Base-by-base conservation (phyloP, 2,329 filamentous ascomycete species). In the Trichoderma koningiopsis region DNA sequence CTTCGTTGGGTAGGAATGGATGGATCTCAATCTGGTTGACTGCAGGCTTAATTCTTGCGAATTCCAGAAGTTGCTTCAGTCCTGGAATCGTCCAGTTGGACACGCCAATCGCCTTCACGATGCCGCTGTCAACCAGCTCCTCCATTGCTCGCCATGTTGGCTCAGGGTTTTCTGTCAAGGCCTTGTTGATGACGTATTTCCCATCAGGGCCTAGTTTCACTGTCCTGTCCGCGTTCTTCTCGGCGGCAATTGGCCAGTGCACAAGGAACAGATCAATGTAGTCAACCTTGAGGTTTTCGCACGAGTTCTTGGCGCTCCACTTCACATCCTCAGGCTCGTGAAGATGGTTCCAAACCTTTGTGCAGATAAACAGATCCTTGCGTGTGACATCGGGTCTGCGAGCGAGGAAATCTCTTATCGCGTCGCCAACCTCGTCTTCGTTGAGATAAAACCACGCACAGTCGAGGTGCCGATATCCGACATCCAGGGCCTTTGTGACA, bases 1-100 rank as follows among this genome's bases (percentile, higher is more conserved):
- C 93, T 62, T 90, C 90, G n/a, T 90, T 93, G 2, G 92, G 91
- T 84, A 92, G 90, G 83, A 91, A 91, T 43, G 92, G 92, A 82
- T 94, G 92, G 27, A 94, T 85, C 81, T 94, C 92, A 78, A 93
- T 87, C 81, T 96, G 92, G 86, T 95, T 94, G 73, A 93, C 92
- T 22, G 91, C 90, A 16, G 87, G 87, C 14, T 66, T 66, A 29
- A 58, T 58, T 0, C n/a, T 58, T 13, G 63, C 63, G 22, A 91
- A 86, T 74, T 86, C 88, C 71, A 96, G 84, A 70, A 96, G 85
- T 79, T 88, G 92, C 85, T 95, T 91, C 47, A 96, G 83, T 81
- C 96, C 92, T 79, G 84, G 88, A 78, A 94, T 92, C 72, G 86
- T 91, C 79, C 96, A 96, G 86, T 96, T 96, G 80, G 91, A 93